Base-by-base conservation (phyloP, 1,139 yeast species). In the Diutina pseudorugosa region DNA sequence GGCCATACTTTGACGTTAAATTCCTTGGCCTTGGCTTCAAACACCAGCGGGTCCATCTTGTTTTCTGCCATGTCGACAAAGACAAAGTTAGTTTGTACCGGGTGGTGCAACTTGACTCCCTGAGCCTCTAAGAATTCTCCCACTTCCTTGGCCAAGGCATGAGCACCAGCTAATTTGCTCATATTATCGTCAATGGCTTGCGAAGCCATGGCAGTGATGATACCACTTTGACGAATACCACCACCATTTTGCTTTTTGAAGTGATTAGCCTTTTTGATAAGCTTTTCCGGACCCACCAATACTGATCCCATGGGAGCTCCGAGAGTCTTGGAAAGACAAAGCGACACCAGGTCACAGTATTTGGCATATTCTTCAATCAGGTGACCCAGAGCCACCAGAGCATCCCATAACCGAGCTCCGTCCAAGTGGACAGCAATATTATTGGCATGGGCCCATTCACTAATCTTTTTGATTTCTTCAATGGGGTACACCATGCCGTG, bases 401-500 rank as follows among this genome's bases (percentile, higher is more conserved):
- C 78, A 55, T 74, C 72, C 77, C 77, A 73, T 52, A 74, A 65
- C 51, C 79, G 62, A 3, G 79, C 79, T 6, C 79, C 79, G 57
- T 74, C 78, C 53, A 73, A 65, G 57, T 73, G 77, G 49, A 74
- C 61, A 51, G 62, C 64, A 23, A 72, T 67, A 54, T 67, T 63
- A 55, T 72, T 66, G 6, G 57, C 59, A 51, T 61, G 62, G 56
- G 75, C 71, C 56, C 72, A 74, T n/a, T 57, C 59, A 20, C 73
- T 62, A 53, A 74, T 73, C 53, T 63, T 66, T 52, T 59, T 60
- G 52, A 74, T 71, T 56, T 74, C 79, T 16, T 70, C 75, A 19
- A 73, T 52, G 2, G 79, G 78, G 57, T 65, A 67, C 19, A 73
- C 56, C 62, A 73, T 71, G 1, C 79, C 79, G 57, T 73, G 76